These are phyloP conservation scores for Penicillium pulvis DNA, from an alignment of 495 filamentous ascomycete genomes.

Conservation along the genomic window DNA sequence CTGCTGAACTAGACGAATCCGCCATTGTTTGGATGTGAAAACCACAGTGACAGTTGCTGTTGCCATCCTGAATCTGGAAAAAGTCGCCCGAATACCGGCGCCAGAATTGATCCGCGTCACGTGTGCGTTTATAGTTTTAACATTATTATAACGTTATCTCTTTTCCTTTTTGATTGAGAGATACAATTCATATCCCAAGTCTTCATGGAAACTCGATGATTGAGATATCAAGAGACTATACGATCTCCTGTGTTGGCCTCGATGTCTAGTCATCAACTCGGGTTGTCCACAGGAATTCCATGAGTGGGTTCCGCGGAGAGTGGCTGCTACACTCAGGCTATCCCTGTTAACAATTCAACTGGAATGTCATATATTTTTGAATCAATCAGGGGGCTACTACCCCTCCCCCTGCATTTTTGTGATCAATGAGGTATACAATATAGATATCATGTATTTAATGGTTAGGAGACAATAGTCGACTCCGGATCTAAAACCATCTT, in stretches of 20 bases:
- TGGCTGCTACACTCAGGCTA: neutral
- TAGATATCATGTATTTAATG: conserved; percentile 5
- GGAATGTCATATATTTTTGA: conserved; percentile 11
- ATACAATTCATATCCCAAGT: neutral
- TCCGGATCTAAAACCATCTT: conserved; percentile 8
- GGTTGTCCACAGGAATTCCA: neutral
- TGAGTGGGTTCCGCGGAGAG: conserved; percentile 3
- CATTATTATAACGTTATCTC: neutral
- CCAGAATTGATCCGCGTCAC: conserved; percentile 23
- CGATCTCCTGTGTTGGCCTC: neutral
- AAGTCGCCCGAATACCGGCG: conserved; percentile 18
- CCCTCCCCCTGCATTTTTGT: conserved; percentile 9
- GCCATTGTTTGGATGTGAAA: conserved; percentile 29
- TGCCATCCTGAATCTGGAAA: conserved; percentile 18
- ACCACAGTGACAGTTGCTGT: neutral
- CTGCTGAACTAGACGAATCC: conserved; percentile 38
- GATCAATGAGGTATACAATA: neutral
- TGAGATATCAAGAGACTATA: neutral
- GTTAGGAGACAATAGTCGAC: conserved; percentile 6
- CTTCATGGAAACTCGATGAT: neutral
- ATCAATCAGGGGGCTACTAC: neutral
- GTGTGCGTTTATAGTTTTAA: conserved; percentile 11
- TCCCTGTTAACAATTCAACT: conserved; percentile 10
- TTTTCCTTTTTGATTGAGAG: neutral
- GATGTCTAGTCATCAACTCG: neutral